Evolutionary conservation across 1,284 basidiomycete species (phyloP), one percentile per base, ranked within the genome.

Genomic region (Trametes hirsuta): DNA sequence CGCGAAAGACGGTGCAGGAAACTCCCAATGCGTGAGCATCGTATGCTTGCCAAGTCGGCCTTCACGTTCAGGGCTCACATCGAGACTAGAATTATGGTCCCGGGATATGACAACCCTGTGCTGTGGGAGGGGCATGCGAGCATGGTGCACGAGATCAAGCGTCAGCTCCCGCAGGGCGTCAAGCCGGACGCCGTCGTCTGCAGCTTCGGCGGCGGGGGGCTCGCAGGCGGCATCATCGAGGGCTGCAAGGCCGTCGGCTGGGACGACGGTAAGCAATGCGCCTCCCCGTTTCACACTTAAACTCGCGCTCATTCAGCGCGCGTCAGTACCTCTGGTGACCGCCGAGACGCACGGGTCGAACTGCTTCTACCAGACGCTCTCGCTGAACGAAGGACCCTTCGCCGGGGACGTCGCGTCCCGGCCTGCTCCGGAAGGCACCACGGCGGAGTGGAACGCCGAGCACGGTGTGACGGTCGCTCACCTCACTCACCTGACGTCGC

Each of bases 101-200:
- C 49, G 6, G 83, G 88, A 6, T 91, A 90, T 61, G 87, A 93
- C 46, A 77, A 91, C 66, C 80, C 82, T 8, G 67, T 81, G 3
- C 50, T 92, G 11, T 90, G 90, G 88, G 81, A 86, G 69, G 91
- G 90, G 1, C 88, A 92, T 68, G 79, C 83, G 15, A 87, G 87
- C 18, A 86, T 91, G 79, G 76, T 92, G 24, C 68, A 76, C 14
- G 90, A 92, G 68, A 84, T 90, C 48, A 71, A 76, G n/a, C 65
- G 68, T 14, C 87, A 90, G 65, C 73, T 91, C 2, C 72, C 74
- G 3, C 41, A 45, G 5, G 67, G 58, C 0, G 58, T 47, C 9
- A 83, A 81, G 65, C 90, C 90, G 3, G 83, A 87, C 62, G 88
- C 87, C 1, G 85, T 92, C 45, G 83, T 92, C 62, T 91, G 90